Conservation (phyloP, 2,329 filamentous ascomycete genomes). For the Penicillium sp. region DNA sequence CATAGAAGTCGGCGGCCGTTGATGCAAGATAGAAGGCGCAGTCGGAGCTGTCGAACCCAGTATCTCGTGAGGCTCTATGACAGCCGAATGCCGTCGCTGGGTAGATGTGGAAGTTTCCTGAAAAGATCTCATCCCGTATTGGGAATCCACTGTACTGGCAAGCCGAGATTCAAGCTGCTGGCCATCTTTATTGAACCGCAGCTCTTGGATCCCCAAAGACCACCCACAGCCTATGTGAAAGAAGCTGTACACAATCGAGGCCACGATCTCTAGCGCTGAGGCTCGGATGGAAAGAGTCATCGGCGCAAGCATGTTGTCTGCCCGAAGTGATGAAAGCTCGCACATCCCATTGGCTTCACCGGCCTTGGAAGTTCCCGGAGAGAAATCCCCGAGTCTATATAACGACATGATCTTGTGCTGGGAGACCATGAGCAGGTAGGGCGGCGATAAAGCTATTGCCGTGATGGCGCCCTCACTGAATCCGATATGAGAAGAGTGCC, state of each 20-base stretch:
- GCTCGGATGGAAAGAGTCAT: constrained; percentile 76
- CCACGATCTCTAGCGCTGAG: constrained; percentile 59
- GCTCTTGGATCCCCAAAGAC: constrained; percentile 87
- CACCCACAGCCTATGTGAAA: constrained; percentile 71
- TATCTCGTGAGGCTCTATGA: constrained; percentile 21
- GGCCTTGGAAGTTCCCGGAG: constrained; percentile 4
- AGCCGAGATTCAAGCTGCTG: constrained; percentile 37
- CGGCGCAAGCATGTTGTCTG: constrained; percentile 70
- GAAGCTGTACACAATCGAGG: constrained; percentile 81
- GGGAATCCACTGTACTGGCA: constrained; percentile 37
- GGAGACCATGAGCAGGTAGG: constrained; percentile 75
- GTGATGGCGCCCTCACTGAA: constrained; percentile 62
- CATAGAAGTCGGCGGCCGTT: constrained; percentile 54
- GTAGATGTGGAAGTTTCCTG: constrained; percentile 7
- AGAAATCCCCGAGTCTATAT: constrained; percentile 54
- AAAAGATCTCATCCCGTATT: constrained; percentile 28
- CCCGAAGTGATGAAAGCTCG: constrained; percentile 71
- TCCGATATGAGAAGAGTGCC: constrained; percentile 55
- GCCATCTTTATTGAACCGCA: constrained; percentile 57
- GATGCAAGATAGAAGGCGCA: constrained; percentile 32
- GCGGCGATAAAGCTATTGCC: constrained; percentile 64
- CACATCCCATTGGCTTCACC: constrained; percentile 31
- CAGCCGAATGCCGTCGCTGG: constrained; percentile 9
- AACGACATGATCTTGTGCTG: constrained; percentile 66
- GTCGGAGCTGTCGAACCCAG: constrained; percentile 11